phyloP scores from a whole-genome alignment of 2,329 filamentous ascomycete genomes.

The Escovopsis sp. region DNA sequence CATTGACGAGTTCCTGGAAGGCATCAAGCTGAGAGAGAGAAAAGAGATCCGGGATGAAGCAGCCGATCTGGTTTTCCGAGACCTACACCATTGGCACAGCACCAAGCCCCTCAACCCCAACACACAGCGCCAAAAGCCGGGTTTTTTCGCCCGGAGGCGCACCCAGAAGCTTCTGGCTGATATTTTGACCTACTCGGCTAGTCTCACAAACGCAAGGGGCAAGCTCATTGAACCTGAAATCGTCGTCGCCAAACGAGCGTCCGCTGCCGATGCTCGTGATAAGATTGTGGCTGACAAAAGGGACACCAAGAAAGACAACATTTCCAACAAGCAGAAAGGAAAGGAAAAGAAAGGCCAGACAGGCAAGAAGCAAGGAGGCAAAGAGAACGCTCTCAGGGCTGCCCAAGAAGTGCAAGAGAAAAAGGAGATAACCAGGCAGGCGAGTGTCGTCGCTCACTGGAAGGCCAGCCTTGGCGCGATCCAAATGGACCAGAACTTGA shows the following conservation, averaged over 20 bases:
- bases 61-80: slow-evolving; percentile 25
- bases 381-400: slow-evolving; percentile 21
- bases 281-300: no score
- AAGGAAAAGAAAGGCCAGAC: slow-evolving; percentile 7
- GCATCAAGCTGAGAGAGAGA: slow-evolving; percentile 22
- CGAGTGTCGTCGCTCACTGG: not conserved
- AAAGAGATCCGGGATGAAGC: slow-evolving; percentile 1
- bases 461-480: slow-evolving; percentile 17
- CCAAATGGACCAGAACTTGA: slow-evolving; percentile 26
- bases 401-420: slow-evolving; percentile 19
- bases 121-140: slow-evolving; percentile 9
- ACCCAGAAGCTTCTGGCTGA: slow-evolving; percentile 54
- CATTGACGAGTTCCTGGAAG: slow-evolving; percentile 29
- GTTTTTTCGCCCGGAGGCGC: slow-evolving; percentile 22
- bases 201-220: slow-evolving; percentile 48
- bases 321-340: slow-evolving; percentile 2
- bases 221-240: slow-evolving; percentile 49
- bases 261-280: slow-evolving; percentile 4
- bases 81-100: slow-evolving; percentile 48
- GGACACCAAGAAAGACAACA: slow-evolving; percentile 1
- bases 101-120: slow-evolving; percentile 29
- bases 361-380: slow-evolving; percentile 13
- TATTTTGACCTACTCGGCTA: slow-evolving; percentile 53
- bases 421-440: slow-evolving; percentile 10
- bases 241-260: slow-evolving; percentile 31